Conservation (phyloP, 495 filamentous ascomycete species). For the Aspergillus asperescens region DNA sequence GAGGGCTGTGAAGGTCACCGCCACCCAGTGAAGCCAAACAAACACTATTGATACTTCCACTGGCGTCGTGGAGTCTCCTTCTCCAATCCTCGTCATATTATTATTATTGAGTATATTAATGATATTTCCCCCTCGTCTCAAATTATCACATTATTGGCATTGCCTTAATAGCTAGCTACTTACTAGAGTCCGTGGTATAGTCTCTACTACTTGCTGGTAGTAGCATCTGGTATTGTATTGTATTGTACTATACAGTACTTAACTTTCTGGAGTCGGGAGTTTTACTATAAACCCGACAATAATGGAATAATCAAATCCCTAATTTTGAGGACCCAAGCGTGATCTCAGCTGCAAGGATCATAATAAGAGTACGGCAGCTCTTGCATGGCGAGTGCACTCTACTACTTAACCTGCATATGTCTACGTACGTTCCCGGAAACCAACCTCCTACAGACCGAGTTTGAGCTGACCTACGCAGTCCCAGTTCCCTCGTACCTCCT, state of each 20-base stretch:
- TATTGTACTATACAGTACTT: not conserved
- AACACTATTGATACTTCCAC: not conserved
- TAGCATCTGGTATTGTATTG: not conserved
- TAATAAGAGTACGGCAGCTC: not conserved
- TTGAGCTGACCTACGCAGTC: not conserved
- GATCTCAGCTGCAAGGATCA: not conserved
- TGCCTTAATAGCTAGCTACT: no score
- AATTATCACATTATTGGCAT: not conserved
- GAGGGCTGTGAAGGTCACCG: slow-evolving; percentile 1
- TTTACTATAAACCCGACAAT: not conserved
- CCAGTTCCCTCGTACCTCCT: not conserved
- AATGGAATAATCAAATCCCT: not conserved
- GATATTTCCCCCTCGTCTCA: no score
- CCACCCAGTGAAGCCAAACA: not conserved
- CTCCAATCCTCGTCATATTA: not conserved
- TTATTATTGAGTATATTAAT: not conserved
- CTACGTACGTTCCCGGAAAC: not conserved
- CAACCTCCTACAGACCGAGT: not conserved
- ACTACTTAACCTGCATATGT: slow-evolving; percentile 5
- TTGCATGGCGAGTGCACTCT: not conserved
- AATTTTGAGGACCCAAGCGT: not conserved
- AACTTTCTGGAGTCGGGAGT: not conserved
- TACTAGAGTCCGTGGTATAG: no score
- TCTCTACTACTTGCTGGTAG: no score
- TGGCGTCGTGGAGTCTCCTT: not conserved